phyloP scores from a whole-genome alignment of 2,329 filamentous ascomycete species.

The Alternaria sp. region DNA sequence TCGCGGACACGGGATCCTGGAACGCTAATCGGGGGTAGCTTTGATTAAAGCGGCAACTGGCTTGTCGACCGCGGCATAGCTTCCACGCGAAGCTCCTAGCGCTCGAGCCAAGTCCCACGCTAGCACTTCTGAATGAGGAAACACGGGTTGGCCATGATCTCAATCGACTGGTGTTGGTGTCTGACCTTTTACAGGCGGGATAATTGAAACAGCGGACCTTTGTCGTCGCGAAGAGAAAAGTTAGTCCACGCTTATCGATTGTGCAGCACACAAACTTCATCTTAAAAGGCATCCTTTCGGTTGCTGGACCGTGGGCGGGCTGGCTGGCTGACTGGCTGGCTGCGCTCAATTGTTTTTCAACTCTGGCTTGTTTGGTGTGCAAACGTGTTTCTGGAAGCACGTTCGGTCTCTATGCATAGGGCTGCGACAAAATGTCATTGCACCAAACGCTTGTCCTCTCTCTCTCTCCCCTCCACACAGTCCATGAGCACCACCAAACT shows the following conservation, averaged over 20 bases:
- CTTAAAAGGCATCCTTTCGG: background rate
- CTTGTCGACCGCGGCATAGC: constrained; percentile 8
- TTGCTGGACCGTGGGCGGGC: background rate
- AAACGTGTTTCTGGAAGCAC: constrained; percentile 19
- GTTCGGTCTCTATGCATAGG: constrained; percentile 9
- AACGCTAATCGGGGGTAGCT: constrained; percentile 10
- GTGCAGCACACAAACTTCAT: background rate
- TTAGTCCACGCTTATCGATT: background rate
- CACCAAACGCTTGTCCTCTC: background rate
- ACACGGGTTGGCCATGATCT: constrained; percentile 6
- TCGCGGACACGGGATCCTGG: constrained; percentile 18
- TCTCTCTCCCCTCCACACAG: background rate
- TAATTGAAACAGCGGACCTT: constrained; percentile 1
- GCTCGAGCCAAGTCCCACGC: background rate
- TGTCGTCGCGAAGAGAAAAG: background rate
- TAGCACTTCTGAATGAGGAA: constrained; percentile 13
- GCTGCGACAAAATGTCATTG: constrained; percentile 7
- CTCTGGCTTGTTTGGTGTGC: constrained; percentile 9
- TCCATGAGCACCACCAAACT: background rate
- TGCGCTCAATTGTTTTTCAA: background rate
- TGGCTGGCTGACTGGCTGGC: background rate
- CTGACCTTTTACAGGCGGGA: constrained; percentile 2
- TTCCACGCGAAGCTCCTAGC: background rate
- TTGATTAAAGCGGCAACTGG: constrained; percentile 2
- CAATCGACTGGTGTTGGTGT: background rate